Base-by-base conservation (phyloP, 768 basidiomycete species). In the Pleurotus salmoneostramineus region DNA sequence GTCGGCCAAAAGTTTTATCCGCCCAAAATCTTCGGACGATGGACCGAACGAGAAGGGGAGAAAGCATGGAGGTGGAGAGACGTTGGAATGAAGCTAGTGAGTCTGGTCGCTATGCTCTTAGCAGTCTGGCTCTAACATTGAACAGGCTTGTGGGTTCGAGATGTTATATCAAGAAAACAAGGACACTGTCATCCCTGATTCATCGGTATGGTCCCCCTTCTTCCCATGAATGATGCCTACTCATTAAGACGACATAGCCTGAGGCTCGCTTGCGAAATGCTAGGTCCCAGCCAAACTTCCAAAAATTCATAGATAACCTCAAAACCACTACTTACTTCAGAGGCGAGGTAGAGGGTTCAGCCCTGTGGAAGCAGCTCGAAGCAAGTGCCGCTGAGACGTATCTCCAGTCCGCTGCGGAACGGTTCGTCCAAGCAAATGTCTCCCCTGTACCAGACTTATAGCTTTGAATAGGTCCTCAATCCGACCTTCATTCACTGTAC, bases 101-200 rank as follows among this genome's bases (percentile, higher is more conserved):
- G 83, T 71, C 4, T 46, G 14, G 34, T 50, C 44, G 31, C 33
- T n/a, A n/a, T 43, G 34, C 40, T 21, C 11, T 49, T 27, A 5
- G 44, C 33, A 48, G 10, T 56, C 47, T 45, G 11, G 37, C 37
- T 31, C 50, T 37, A 27, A 5, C 34, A 27, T 32, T 44, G 50
- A 46, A 6, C 65, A 95, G 89, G 87, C 94, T 2, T 93, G 93
- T 61, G 97, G 97, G 1, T 98, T 98, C 61, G 97, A 99, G 74
- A 99, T 98, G 81, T 80, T 97, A 42, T 98, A 91, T 68, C 87
- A 91, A 68, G 94, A 94, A 67, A 88, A 83, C 58, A 88, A 89
- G 70, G 62, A 66, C 45, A 65, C 73, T 2, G 60, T 69, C 34
- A 79, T 81, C 56, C 71, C 65, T 40, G 61, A 66, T 15, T 75